Evolutionary conservation across 495 filamentous ascomycete genomes (phyloP), one percentile per base, ranked within the genome.

Genomic region (Lasiosphaeria ovina): DNA sequence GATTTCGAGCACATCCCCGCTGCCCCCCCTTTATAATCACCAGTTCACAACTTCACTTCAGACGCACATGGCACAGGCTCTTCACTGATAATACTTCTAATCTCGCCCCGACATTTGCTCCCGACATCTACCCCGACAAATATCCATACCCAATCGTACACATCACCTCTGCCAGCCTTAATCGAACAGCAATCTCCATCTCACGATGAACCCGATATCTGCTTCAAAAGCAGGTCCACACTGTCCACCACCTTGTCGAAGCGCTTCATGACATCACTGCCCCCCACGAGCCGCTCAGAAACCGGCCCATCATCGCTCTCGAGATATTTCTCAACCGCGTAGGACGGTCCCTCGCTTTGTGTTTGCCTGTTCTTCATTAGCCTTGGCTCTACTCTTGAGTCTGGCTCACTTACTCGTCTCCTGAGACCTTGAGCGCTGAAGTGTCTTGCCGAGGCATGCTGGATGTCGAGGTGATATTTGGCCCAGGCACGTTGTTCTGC

Each of bases 271-370:
- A 64, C 47, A 16, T 54, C 31, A 1, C 33, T 44, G 6, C 38
- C 60, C 10, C 48, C 45, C 34, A 71, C 33, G 54, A 71, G 38
- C 16, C 69, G 55, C 34, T 71, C 66, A 33, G 60, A 16, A 10
- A 71, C 17, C 4, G 47, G 57, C 6, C 24, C 45, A 10, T 65
- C 16, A 4, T n/a, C 51, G 8, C 51, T 63, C 11, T 31, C 32
- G 17, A 69, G 62, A 53, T 68, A 69, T 44, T 50, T 49, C 6
- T 58, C 16, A 7, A 69, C 42, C 6, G 59, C 51, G 34, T 66
- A 62, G 6, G 65, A 55, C 31, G 51, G 51, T 38, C 54, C 51
- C 54, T 9, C 35, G 4, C 14, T 55, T 32, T 42, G n/a, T 3
- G 14, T 49, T 34, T 60, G 14, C 4, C 12, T 12, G 4, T 11